A percentile compares a stretch with the other conserved stretches of the same genome.
These are phyloP conservation scores for Salvia splendens DNA, from an alignment of 257 asterid species.

Conservation along the genomic window DNA sequence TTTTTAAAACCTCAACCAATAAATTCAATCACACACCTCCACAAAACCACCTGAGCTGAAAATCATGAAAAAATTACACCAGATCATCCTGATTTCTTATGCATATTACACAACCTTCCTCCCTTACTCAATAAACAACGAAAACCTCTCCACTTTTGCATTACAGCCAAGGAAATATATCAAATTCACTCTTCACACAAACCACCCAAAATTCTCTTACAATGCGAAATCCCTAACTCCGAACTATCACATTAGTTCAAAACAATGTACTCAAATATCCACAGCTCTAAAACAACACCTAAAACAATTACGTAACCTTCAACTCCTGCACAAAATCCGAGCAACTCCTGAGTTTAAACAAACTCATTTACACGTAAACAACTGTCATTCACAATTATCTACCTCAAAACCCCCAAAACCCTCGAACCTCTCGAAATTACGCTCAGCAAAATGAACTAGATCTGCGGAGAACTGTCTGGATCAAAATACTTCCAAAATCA, in stretches of 20 bases:
- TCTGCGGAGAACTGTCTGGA: constrained; percentile 43
- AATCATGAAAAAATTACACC: constrained; percentile 31
- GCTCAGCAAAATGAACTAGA: constrained; percentile 35
- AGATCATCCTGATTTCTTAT: not conserved
- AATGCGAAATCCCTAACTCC: constrained; percentile 28
- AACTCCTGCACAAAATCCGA: constrained; percentile 29
- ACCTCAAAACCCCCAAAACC: constrained; percentile 20
- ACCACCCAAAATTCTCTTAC: constrained; percentile 16
- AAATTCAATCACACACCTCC: constrained; percentile 35
- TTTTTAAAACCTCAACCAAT: constrained; percentile 26
- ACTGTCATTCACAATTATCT: constrained; percentile 26
- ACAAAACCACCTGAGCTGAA: constrained; percentile 31
- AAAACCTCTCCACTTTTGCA: constrained; percentile 32
- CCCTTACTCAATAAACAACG: constrained; percentile 29
- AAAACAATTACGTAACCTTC: constrained; percentile 11
- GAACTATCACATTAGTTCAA: constrained; percentile 26
- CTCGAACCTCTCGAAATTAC: constrained; percentile 21
- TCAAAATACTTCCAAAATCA: constrained; percentile 41
- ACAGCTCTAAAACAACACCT: constrained; percentile 27
- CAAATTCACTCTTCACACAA: constrained; percentile 1
- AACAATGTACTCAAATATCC: constrained; percentile 18
- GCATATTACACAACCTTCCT: constrained; percentile 19
- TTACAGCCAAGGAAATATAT: constrained; percentile 15
- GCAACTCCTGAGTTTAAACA: constrained; percentile 29
- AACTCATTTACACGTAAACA: constrained; percentile 31